Evolutionary conservation across 371 early-diverging fungal species (phyloP).

Genomic region (Haplosporangium sp.): DNA sequence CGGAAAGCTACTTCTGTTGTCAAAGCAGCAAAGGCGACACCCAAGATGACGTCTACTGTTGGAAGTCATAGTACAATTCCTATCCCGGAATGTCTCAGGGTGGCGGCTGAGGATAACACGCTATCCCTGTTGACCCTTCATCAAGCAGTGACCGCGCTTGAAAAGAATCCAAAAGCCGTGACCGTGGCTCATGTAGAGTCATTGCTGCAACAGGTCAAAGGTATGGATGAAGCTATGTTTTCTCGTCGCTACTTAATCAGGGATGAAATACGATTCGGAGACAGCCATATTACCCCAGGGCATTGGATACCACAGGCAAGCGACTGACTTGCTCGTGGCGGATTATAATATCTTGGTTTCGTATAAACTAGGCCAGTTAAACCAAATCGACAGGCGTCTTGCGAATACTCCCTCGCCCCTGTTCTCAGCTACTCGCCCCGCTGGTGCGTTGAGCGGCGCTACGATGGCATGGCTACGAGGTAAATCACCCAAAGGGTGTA

Average conservation of each 20-base stretch:
- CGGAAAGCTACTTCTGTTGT: conserved; percentile 23
- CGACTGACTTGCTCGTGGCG: too few relatives aligned
- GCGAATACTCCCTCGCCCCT: background rate
- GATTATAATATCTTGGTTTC: too few relatives aligned
- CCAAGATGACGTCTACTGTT: background rate
- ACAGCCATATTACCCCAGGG: background rate
- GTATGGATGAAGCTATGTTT: conserved; percentile 4
- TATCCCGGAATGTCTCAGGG: conserved; percentile 46
- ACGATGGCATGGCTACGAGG: conserved; percentile 12
- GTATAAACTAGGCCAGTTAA: conserved; percentile 11
- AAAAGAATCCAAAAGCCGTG: conserved; percentile 23
- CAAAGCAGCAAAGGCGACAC: conserved; percentile 11
- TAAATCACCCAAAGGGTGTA: background rate
- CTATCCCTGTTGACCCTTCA: conserved; percentile 42
- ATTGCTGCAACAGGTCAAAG: conserved; percentile 37
- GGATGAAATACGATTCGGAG: background rate
- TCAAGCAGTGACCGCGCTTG: conserved; percentile 39
- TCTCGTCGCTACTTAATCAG: background rate
- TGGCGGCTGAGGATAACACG: conserved; percentile 26
- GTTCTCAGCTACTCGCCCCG: background rate
- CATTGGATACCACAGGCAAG: too few relatives aligned
- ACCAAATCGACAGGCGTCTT: conserved; percentile 12
- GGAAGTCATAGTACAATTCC: conserved; percentile 6
- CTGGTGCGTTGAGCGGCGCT: background rate
- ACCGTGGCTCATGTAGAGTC: conserved; percentile 43